Base-by-base conservation (phyloP, 176 grass and related monocot species). In the Phragmites australis region DNA sequence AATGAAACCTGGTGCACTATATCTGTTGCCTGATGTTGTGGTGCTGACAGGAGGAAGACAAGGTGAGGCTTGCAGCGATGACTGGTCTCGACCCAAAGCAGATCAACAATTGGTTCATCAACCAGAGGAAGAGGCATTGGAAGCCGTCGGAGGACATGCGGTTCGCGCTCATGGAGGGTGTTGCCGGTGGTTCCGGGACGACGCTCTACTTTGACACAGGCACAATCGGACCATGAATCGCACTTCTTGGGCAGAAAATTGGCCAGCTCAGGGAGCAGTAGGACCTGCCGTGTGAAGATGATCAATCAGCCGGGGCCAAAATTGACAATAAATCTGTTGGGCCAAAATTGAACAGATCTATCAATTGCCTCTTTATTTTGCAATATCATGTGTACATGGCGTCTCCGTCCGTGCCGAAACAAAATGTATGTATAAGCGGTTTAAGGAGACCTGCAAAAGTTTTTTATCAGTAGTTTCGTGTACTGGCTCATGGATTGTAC, bases 101-200 rank as follows among this genome's bases (percentile, higher is more conserved):
- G 78, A 97, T 97, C 39, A 97, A 97, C 76, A 97, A 97, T 53
- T 97, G 93, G 93, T 97, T 97, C 83, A 97, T 97, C 65, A 97
- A 97, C 83, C 93, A 97, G 54, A 79, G 93, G 76, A 97, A 97
- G 70, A 84, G 93, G 61, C 93, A 93, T 78, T 97, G 94, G 94
- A 97, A 94, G 64, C 94, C 91, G 0, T 94, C 94, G 0, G 94
- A 97, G 47, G 94, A 92, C 76, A 97, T 94, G 94, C 65, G 94
- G 27, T 97, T 90, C 9, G 87, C 91, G 0, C 87, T 97, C 42
- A 97, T 92, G 89, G 94, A 97, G 41, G 91, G 89, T 13, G 94
- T 94, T 6, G 82, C 70, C 11, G 76, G 85, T 41, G 89, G 84
- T 14, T 92, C 91, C 9, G 94, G 87, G 51, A 97, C 91, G 8